A percentile compares a stretch with the other conserved stretches of the same genome.
These are phyloP conservation scores for Microdochium nivale DNA, from an alignment of 2,329 filamentous ascomycete genomes.

Conservation along the genomic window DNA sequence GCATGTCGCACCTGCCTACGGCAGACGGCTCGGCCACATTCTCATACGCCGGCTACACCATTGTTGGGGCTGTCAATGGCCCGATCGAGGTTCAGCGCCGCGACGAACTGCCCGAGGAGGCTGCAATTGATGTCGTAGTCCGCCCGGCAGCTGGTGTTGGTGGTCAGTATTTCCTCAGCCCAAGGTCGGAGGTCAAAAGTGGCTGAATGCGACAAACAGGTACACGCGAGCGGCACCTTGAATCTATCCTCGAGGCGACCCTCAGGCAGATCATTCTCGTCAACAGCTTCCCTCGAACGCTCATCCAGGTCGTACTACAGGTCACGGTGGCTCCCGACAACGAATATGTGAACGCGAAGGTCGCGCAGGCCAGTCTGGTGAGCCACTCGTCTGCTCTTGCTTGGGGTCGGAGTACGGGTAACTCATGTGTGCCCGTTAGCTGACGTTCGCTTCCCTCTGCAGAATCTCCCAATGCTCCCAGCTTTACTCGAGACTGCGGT, in stretches of 20 bases:
- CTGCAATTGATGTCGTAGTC: conserved; percentile 81
- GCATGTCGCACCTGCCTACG: conserved; percentile 53
- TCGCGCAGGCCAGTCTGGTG: conserved; percentile 53
- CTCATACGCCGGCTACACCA: conserved; percentile 65
- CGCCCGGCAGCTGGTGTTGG: conserved; percentile 78
- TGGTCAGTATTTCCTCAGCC: conserved; percentile 38
- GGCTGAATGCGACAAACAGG: conserved; percentile 28
- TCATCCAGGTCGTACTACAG: conserved; percentile 79
- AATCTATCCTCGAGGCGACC: conserved; percentile 64
- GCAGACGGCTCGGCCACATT: conserved; percentile 77
- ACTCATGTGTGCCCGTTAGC: conserved; percentile 1
- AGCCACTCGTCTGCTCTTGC: conserved; percentile 17
- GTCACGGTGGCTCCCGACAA: conserved; percentile 61
- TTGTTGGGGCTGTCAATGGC: conserved; percentile 83
- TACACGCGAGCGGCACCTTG: conserved; percentile 73
- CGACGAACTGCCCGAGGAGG: conserved; percentile 88
- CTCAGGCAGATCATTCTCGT: conserved; percentile 68
- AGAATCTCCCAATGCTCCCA: conserved; percentile 76
- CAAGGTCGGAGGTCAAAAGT: conserved; percentile 5
- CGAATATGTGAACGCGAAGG: conserved; percentile 51
- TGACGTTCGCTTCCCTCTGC: not conserved
- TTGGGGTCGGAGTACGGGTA: not conserved
- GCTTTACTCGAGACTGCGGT: conserved; percentile 73
- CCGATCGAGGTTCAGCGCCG: conserved; percentile 83
- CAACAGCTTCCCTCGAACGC: conserved; percentile 64